These are phyloP conservation scores for Chlorella sorokiniana DNA, from an alignment of 139 green algal species.

Conservation along the genomic window DNA sequence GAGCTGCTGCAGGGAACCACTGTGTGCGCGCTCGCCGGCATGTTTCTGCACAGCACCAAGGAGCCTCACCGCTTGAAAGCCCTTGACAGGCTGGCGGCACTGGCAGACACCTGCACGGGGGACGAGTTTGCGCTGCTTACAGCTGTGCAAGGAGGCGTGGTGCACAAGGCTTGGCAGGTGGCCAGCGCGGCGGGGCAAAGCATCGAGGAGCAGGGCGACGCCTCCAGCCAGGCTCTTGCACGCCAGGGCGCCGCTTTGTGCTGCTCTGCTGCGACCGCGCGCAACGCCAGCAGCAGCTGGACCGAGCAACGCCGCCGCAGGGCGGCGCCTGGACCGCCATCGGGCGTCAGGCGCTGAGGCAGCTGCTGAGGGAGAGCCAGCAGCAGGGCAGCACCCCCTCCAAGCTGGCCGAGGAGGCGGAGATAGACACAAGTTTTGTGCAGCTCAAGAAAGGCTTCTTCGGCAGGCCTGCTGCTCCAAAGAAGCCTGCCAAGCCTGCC, in stretches of 20 bases:
- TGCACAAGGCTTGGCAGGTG: constrained; percentile 14
- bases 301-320: not conserved
- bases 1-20: constrained; percentile 13
- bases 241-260: not conserved
- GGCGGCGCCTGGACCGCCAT: constrained; percentile 21
- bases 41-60: not conserved
- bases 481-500: not conserved
- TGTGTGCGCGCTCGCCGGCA: not conserved
- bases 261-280: constrained; percentile 18
- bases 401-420: not conserved
- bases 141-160: not conserved
- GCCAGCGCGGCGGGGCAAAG: too few species aligned
- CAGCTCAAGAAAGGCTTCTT: constrained; percentile 21
- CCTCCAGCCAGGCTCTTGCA: not conserved
- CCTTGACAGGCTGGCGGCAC: constrained; percentile 16
- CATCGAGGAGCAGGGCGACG: not conserved
- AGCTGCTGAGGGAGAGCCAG: not conserved
- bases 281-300: constrained; percentile 24
- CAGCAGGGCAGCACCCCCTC: not conserved
- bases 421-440: not conserved
- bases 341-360: not conserved
- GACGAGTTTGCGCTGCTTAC: constrained; percentile 33
- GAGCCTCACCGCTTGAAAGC: not conserved
- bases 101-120: constrained; percentile 28
- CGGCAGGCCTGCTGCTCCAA: too few species aligned